These are phyloP conservation scores for Allantophomopsis lycopodina DNA, from an alignment of 2,329 filamentous ascomycete species.

Conservation along the genomic window DNA sequence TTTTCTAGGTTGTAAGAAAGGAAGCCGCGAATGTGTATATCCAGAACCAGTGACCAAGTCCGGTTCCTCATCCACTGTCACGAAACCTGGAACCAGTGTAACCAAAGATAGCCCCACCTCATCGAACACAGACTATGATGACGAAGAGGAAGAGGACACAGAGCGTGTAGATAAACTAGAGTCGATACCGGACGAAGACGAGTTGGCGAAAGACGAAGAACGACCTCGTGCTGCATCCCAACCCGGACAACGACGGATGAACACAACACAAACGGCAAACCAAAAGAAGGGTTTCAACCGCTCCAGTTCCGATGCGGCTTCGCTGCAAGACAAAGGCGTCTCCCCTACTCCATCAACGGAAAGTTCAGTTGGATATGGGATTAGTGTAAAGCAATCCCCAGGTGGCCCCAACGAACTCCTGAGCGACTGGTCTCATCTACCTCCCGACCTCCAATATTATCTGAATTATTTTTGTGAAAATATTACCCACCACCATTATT, in stretches of 20 bases:
- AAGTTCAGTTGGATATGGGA: constrained; percentile 13
- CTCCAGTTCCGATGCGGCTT: constrained; percentile 38
- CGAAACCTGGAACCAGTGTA: constrained; percentile 20
- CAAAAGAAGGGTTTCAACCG: constrained; percentile 23
- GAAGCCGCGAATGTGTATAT: constrained; percentile 80
- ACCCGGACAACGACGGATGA: constrained; percentile 20
- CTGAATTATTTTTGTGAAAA: constrained; percentile 66
- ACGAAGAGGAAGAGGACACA: constrained; percentile 29
- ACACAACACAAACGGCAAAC: constrained; percentile 23
- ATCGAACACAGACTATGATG: constrained; percentile 36
- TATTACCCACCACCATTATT: constrained; percentile 73
- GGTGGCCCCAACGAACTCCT: constrained; percentile 4
- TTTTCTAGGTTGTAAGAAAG: constrained; percentile 69
- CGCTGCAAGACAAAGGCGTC: constrained; percentile 32
- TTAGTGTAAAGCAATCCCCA: too few species aligned
- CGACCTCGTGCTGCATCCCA: constrained; percentile 10
- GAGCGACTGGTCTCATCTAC: constrained; percentile 41
- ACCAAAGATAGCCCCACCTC: constrained; percentile 24
- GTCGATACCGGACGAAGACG: constrained; percentile 41
- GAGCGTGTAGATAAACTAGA: constrained; percentile 26
- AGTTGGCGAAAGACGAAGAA: constrained; percentile 14
- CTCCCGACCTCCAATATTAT: constrained; percentile 63
- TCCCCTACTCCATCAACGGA: constrained; percentile 38
- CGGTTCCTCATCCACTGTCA: constrained; percentile 9
- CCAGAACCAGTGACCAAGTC: constrained; percentile 48